These are phyloP conservation scores for Vitis hybrid DNA, from an alignment of 177 flowering plant genomes.

Conservation along the genomic window DNA sequence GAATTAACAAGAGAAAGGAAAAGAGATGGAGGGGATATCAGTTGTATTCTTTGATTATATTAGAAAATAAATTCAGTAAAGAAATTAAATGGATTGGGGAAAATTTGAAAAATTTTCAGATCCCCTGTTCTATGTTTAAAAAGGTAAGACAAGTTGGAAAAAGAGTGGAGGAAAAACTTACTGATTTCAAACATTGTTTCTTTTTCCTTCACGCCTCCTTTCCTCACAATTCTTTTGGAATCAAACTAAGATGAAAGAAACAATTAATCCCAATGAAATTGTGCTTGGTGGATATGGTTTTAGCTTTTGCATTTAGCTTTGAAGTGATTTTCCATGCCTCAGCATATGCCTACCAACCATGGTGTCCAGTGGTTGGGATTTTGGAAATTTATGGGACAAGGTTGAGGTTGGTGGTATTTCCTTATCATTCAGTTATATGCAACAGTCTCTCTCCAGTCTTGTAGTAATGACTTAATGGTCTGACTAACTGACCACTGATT, in stretches of 20 bases:
- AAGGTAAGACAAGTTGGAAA: too few species aligned
- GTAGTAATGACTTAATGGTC: too few species aligned
- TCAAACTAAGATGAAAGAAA: background rate
- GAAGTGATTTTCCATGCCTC: background rate
- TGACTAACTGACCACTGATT: background rate
- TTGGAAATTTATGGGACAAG: background rate
- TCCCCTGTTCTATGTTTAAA: too few species aligned
- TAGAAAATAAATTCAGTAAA: too few species aligned
- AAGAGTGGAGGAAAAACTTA: too few species aligned
- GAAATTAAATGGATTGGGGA: too few species aligned
- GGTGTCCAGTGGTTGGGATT: background rate
- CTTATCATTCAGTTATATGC: slow-evolving; percentile 13
- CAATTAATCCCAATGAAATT: background rate
- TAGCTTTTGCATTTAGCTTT: background rate
- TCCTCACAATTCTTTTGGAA: background rate
- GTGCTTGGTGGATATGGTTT: background rate
- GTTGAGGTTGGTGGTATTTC: slow-evolving; percentile 22
- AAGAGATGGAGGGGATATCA: too few species aligned
- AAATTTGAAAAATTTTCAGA: too few species aligned
- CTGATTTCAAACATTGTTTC: too few species aligned
- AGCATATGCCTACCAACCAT: background rate
- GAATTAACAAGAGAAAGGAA: too few species aligned
- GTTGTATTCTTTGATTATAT: too few species aligned
- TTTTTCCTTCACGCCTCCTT: too few species aligned
- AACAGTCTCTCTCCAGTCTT: background rate